Evolutionary conservation across 768 basidiomycete genomes (phyloP).

Genomic region (Phanerodontia chrysosporium): DNA sequence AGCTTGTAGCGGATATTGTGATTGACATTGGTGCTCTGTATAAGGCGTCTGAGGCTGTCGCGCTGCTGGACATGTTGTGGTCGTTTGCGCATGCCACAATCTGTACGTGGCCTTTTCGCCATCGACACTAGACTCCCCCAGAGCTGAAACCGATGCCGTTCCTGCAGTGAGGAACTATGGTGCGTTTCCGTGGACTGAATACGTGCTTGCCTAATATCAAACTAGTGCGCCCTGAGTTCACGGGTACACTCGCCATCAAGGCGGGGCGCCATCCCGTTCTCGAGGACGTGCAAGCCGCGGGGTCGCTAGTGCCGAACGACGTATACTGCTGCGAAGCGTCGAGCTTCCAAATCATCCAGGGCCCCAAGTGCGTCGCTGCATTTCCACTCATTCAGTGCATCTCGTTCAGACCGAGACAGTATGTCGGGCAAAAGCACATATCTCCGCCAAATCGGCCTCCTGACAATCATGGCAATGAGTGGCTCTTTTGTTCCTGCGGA

Average conservation of each 20-base stretch:
- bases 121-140: not conserved
- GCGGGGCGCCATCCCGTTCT: slow-evolving; percentile 85
- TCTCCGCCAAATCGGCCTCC: slow-evolving; percentile 78
- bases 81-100: slow-evolving; percentile 83
- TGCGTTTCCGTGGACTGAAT: slow-evolving; percentile 15
- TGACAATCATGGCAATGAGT: slow-evolving; percentile 83
- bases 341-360: slow-evolving; percentile 88
- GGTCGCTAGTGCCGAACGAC: slow-evolving; percentile 82
- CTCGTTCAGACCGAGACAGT: too few species aligned
- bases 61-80: slow-evolving; percentile 86
- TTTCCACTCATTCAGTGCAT: too few species aligned
- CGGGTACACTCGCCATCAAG: slow-evolving; percentile 85
- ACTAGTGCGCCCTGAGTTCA: slow-evolving; percentile 86
- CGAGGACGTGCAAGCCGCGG: slow-evolving; percentile 64
- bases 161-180: slow-evolving; percentile 48
- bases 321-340: slow-evolving; percentile 83
- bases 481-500: slow-evolving; percentile 92
- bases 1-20: slow-evolving; percentile 68
- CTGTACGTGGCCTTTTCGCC: slow-evolving; percentile 39
- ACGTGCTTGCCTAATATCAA: not conserved
- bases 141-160: not conserved
- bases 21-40: slow-evolving; percentile 76
- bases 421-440: slow-evolving; percentile 97
- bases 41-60: slow-evolving; percentile 89
- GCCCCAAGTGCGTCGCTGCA: slow-evolving; percentile 66